These are phyloP conservation scores for Puccinia horiana DNA, from an alignment of 1,284 basidiomycete species.

Conservation along the genomic window DNA sequence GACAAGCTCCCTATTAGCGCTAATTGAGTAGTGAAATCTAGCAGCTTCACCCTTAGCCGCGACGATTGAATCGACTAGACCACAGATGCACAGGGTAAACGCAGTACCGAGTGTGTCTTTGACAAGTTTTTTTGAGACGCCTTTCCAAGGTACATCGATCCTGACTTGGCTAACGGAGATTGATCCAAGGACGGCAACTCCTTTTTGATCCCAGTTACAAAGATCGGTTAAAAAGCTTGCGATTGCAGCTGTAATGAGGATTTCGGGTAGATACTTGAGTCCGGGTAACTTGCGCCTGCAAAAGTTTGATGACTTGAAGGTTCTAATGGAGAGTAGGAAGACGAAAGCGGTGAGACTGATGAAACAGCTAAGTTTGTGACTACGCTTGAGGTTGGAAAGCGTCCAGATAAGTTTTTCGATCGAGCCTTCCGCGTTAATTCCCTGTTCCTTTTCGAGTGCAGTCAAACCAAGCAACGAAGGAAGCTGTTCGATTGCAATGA, in stretches of 20 bases:
- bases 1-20: conserved; percentile 86
- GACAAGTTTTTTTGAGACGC: conserved; percentile 24
- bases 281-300: conserved; percentile 72
- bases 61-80: conserved; percentile 71
- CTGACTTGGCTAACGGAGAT: conserved; percentile 32
- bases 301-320: conserved; percentile 64
- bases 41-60: conserved; percentile 82
- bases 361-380: conserved; percentile 69
- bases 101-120: conserved; percentile 47
- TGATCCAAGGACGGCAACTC: conserved; percentile 76
- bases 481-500: conserved; percentile 66
- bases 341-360: conserved; percentile 69
- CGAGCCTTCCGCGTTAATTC: conserved; percentile 66
- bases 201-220: conserved; percentile 73
- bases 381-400: conserved; percentile 66
- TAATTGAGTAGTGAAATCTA: conserved; percentile 80
- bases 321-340: conserved; percentile 67
- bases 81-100: conserved; percentile 46
- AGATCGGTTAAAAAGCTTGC: conserved; percentile 67
- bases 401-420: conserved; percentile 76
- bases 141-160: conserved; percentile 45
- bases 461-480: conserved; percentile 68
- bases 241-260: conserved; percentile 76
- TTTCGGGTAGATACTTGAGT: conserved; percentile 78
- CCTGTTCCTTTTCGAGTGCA: conserved; percentile 64